phyloP scores from a whole-genome alignment of 2,329 filamentous ascomycete species.

The Fusarium kyushuense region DNA sequence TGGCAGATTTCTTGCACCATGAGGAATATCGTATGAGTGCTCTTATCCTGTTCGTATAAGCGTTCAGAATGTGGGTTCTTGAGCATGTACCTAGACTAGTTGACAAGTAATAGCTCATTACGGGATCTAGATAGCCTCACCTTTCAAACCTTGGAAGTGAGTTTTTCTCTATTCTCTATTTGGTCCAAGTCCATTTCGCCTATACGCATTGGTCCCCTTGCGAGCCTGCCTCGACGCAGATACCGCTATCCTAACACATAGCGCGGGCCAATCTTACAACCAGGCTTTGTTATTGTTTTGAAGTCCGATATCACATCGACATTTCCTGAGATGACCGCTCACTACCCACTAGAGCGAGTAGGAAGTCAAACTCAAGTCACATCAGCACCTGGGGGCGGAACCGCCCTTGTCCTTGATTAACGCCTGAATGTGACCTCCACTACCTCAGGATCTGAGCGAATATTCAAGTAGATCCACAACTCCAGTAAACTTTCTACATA shows the following conservation, averaged over 20 bases:
- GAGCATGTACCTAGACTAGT: not conserved
- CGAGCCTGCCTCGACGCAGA: conserved; percentile 13
- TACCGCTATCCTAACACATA: conserved; percentile 2
- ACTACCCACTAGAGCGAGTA: conserved; percentile 2
- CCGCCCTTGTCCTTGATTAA: conserved; percentile 9
- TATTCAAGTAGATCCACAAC: conserved; percentile 20
- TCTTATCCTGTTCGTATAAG: not conserved
- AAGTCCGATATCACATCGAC: conserved; percentile 1
- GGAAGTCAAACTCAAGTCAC: not conserved
- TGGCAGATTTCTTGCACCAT: not conserved
- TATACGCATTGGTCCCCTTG: conserved; percentile 26
- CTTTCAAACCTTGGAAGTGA: conserved; percentile 8
- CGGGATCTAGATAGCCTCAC: conserved; percentile 33
- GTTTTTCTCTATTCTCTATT: not conserved
- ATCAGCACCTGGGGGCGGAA: not conserved
- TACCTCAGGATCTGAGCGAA: conserved; percentile 18
- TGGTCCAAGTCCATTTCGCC: conserved; percentile 8
- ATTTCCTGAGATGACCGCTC: conserved; percentile 4
- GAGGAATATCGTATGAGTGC: not conserved
- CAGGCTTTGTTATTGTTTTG: conserved; percentile 10
- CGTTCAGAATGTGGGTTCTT: conserved; percentile 8
- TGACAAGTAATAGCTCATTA: conserved; percentile 11
- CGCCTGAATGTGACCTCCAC: conserved; percentile 11
- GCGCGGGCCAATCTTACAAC: conserved; percentile 2
- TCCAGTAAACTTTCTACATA: conserved; percentile 13